Evolutionary conservation across 352 stramenopile genomes (phyloP), one percentile per base, ranked within the genome.

Genomic region (Peronospora tabacina): DNA sequence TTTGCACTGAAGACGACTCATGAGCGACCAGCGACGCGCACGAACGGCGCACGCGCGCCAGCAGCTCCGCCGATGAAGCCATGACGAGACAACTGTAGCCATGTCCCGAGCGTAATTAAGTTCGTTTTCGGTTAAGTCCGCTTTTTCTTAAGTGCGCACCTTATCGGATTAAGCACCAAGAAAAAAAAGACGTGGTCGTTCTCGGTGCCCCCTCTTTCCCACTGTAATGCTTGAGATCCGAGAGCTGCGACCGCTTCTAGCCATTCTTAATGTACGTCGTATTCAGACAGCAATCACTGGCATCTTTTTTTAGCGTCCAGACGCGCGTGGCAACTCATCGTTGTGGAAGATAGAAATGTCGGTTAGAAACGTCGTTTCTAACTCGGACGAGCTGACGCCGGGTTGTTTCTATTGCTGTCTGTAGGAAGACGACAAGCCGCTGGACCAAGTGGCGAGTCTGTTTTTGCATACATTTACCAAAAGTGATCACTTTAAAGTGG

Each of bases 401-500:
- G 10, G 10, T n/a, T 36, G 17, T 49, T 55, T 40, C 16, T 45
- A 35, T 16, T n/a, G 33, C 2, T 4, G 5, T 26, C 16, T 47
- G 10, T 44, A 92, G 82, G 79, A 92, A 61, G 80, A 90, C 45
- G 79, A 92, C 49, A 92, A 90, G 63, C 72, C 79, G 33, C 47
- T 92, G 32, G 82, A 92, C 47, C 70, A 83, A 49, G 82, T 92
- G 19, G 51, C 62, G 8, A 76, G 62, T 38, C 61, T 79, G 42
- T 90, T 90, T 54, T 52, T 80, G 44, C 73, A 75, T 34, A 87
- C 82, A 7, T 92, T 90, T 61, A 88, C 73, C 39, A 92, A 92
- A 61, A 92, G 88, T 48, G 82, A 90, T 61, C 82, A 92, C 61
- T 92, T 92, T 57, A 90, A 90, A 83, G 74, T 92, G 41, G 87